Evolutionary conservation across 768 basidiomycete genomes (phyloP).

Genomic region (Naganishia kalamii): DNA sequence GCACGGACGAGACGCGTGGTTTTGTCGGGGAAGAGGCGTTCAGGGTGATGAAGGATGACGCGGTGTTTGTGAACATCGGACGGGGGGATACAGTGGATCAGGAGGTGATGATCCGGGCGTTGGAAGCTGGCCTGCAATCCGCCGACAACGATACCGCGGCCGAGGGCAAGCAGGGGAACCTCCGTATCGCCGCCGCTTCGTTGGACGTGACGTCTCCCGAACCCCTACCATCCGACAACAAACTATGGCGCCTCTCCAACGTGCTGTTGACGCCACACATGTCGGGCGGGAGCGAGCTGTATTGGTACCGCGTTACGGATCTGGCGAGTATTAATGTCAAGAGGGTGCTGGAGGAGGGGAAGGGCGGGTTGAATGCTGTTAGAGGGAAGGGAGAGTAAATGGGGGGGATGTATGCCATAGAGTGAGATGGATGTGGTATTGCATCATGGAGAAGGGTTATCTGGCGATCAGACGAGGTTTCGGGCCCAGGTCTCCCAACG

Average conservation of each 20-base stretch:
- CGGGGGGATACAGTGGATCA: conserved; percentile 39
- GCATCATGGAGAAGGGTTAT: neutral
- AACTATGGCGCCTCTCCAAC: conserved; percentile 42
- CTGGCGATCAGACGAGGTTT: too few relatives aligned
- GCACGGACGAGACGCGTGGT: conserved; percentile 3
- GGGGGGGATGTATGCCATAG: neutral
- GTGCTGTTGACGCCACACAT: conserved; percentile 48
- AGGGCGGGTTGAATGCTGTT: conserved; percentile 28
- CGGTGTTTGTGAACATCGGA: conserved; percentile 47
- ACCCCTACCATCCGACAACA: conserved; percentile 43
- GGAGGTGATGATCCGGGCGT: conserved; percentile 23
- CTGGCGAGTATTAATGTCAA: conserved; percentile 42
- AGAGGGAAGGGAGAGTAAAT: conserved; percentile 25
- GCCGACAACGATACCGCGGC: neutral
- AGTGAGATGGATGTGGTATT: neutral
- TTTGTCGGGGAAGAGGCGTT: conserved; percentile 25
- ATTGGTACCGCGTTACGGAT: conserved; percentile 41
- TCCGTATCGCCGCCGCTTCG: conserved; percentile 27
- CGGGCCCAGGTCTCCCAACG: too few relatives aligned
- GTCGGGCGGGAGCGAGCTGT: conserved; percentile 37
- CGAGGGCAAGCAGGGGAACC: conserved; percentile 12
- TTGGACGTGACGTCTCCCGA: conserved; percentile 48
- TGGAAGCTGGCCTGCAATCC: conserved; percentile 9
- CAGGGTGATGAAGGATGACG: conserved; percentile 34
- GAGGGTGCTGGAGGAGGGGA: conserved; percentile 32